Conservation (phyloP, 1,284 basidiomycete species). For the Ganoderma boninense region DNA sequence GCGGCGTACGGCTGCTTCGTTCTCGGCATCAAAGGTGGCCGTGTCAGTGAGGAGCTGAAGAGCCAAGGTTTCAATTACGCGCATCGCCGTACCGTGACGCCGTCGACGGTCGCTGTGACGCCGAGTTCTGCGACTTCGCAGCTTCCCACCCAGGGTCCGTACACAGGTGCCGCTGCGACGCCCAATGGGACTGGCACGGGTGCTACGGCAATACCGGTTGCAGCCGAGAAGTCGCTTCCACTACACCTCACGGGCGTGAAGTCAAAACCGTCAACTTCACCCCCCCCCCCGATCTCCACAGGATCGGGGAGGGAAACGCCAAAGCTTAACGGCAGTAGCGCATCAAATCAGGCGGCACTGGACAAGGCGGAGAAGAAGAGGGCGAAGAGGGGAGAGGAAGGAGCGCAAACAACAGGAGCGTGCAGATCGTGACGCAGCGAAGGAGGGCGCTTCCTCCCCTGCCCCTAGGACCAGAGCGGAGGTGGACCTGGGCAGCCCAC, state of each 20-base stretch:
- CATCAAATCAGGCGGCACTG: conserved; percentile 24
- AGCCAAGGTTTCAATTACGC: conserved; percentile 98
- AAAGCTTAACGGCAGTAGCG: conserved; percentile 47
- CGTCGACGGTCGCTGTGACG: conserved; percentile 50
- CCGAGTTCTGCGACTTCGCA: conserved; percentile 49
- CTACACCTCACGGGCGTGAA: conserved; percentile 38
- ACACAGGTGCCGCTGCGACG: conserved; percentile 41
- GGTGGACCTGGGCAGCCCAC: conserved; percentile 34
- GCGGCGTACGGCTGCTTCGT: conserved; percentile 92
- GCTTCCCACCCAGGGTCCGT: conserved; percentile 40
- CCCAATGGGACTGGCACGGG: conserved; percentile 36
- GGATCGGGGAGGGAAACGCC: conserved; percentile 46
- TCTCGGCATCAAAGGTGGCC: conserved; percentile 89
- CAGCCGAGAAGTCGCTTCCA: conserved; percentile 36
- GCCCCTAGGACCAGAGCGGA: conserved; percentile 30
- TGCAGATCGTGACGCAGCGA: conserved; percentile 45
- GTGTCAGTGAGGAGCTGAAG: conserved; percentile 91
- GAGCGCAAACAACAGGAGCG: conserved; percentile 63
- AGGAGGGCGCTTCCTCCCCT: conserved; percentile 41
- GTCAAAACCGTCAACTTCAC: conserved; percentile 44
- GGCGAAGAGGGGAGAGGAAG: conserved; percentile 67
- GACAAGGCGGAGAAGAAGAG: conserved; percentile 59
- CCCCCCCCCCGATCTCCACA: conserved; percentile 38
- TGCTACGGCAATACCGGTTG: conserved; percentile 35
- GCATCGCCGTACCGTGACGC: conserved; percentile 79